Conservation (phyloP, 148 eudicot genomes). For the Limonium bicolor region DNA sequence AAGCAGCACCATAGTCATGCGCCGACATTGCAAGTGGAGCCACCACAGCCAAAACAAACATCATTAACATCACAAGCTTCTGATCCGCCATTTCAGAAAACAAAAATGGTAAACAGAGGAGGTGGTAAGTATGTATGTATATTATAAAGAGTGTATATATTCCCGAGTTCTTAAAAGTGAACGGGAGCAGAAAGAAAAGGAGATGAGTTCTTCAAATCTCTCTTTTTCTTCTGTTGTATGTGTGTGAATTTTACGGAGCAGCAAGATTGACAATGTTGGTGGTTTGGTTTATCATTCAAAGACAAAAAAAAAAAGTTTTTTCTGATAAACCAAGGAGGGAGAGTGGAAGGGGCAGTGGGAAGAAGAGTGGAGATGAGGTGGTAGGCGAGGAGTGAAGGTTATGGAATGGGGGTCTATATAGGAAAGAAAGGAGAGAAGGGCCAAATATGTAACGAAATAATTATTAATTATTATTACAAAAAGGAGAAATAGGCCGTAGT, state of each 20-base stretch:
- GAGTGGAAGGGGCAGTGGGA: constrained; percentile 1
- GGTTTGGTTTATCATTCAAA: constrained; percentile 46
- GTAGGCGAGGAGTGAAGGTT: constrained; percentile 11
- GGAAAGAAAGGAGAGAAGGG: constrained; percentile 26
- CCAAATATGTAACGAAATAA: constrained; percentile 21
- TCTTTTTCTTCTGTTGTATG: no score
- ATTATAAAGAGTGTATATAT: no score
- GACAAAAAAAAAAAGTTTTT: no score
- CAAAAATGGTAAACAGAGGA: no score
- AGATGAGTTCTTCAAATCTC: no score
- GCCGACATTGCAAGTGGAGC: constrained; percentile 30
- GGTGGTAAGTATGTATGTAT: no score
- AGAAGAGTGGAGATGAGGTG: constrained; percentile 3
- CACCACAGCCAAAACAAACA: not conserved
- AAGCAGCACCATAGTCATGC: constrained; percentile 74
- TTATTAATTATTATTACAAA: constrained; percentile 15
- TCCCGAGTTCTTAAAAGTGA: no score
- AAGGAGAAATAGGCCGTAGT: not conserved
- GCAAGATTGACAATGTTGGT: constrained; percentile 22
- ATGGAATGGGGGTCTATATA: constrained; percentile 44
- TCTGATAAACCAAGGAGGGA: constrained; percentile 34
- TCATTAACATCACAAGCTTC: not conserved
- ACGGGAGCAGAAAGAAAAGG: no score
- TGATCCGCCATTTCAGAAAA: not conserved
- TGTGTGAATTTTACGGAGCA: no score